Evolutionary conservation across 2,329 filamentous ascomycete species (phyloP).

Genomic region (Talaromyces sp.): DNA sequence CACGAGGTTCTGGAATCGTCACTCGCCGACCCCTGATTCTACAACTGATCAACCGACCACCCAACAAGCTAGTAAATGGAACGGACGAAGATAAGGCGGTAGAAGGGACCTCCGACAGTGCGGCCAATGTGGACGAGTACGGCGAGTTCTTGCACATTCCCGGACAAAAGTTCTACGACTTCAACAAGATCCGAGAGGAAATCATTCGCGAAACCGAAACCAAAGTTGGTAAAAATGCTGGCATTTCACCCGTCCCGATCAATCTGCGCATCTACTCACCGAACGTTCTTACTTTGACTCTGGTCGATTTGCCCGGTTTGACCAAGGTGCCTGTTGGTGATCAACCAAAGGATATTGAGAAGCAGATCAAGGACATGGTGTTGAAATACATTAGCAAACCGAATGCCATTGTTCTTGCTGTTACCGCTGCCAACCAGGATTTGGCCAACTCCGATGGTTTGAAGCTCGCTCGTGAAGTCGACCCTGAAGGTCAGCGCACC

Average conservation of each 20-base stretch:
- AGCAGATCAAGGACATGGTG: conserved; percentile 96
- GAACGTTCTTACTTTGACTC: conserved; percentile 91
- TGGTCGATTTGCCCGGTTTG: conserved; percentile 93
- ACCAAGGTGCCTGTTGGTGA: conserved; percentile 97
- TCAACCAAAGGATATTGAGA: conserved; percentile 93
- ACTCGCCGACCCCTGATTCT: conserved; percentile 93
- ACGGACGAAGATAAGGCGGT: conserved; percentile 60
- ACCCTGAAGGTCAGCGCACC: conserved; percentile 93
- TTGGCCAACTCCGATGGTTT: conserved; percentile 97
- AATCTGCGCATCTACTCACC: conserved; percentile 98
- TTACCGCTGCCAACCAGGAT: conserved; percentile 95
- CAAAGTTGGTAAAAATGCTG: conserved; percentile 93
- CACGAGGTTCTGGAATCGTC: conserved; percentile 95
- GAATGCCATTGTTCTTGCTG: conserved; percentile 95
- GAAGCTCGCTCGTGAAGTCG: conserved; percentile 93
- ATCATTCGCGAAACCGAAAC: conserved; percentile 94
- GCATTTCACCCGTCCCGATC: conserved; percentile 94
- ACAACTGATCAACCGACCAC: conserved; percentile 89
- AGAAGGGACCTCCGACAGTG: conserved; percentile 68
- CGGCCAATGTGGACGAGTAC: conserved; percentile 93
- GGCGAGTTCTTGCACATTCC: conserved; percentile 98
- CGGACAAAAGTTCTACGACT: conserved; percentile 95
- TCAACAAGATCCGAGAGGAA: conserved; percentile 97
- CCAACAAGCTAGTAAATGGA: conserved; percentile 67
- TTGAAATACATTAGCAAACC: conserved; percentile 98